Evolutionary conservation across 495 filamentous ascomycete species (phyloP).

Genomic region (Aspergillus panamensis): DNA sequence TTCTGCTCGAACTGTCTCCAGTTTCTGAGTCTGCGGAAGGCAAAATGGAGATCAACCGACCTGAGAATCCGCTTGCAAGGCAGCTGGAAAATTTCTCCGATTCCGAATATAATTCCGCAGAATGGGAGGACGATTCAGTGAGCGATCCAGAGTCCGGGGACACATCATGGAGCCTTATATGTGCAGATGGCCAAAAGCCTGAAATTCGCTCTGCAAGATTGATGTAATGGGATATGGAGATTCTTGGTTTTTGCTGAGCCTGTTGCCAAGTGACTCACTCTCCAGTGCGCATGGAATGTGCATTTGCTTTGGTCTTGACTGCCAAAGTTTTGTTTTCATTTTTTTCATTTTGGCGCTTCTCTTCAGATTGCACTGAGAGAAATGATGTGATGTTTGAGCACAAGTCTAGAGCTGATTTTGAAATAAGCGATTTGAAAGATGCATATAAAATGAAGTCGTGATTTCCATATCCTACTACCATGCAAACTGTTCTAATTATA

Average conservation of each 20-base stretch:
- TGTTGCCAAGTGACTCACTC: too few relatives aligned
- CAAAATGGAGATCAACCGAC: not conserved
- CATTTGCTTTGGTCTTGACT: not conserved
- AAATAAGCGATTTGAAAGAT: not conserved
- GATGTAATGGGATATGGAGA: too few relatives aligned
- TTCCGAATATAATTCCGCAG: not conserved
- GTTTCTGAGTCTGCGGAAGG: not conserved
- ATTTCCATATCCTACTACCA: conserved; percentile 11
- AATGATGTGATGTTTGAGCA: too few relatives aligned
- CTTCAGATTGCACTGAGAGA: not conserved
- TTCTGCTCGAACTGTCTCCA: not conserved
- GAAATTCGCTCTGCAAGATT: not conserved
- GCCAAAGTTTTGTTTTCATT: not conserved
- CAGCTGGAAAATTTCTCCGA: not conserved
- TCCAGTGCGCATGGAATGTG: not conserved
- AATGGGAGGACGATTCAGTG: not conserved
- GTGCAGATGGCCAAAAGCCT: not conserved
- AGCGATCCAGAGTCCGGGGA: not conserved
- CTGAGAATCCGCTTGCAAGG: not conserved
- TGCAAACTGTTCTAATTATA: conserved; percentile 15
- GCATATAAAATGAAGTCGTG: conserved; percentile 8
- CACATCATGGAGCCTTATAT: not conserved
- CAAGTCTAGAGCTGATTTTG: too few relatives aligned
- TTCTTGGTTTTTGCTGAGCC: too few relatives aligned
- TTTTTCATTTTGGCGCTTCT: not conserved